Percentiles rank a stretch among this genome's conserved stretches.
These are phyloP conservation scores for Thelonectria rubi DNA, from an alignment of 2,329 filamentous ascomycete genomes.

Conservation along the genomic window DNA sequence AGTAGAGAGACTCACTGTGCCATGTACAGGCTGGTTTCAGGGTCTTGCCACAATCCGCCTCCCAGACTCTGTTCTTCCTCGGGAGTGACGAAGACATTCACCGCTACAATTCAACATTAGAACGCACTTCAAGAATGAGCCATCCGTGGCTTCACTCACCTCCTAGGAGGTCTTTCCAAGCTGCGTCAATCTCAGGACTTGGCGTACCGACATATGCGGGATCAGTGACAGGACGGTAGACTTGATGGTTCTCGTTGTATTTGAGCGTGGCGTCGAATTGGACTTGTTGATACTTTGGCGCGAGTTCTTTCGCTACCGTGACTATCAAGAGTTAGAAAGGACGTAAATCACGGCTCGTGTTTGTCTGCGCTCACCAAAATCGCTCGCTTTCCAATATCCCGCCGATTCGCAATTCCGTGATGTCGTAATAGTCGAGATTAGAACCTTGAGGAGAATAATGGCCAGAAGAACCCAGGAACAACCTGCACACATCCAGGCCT, in stretches of 20 bases:
- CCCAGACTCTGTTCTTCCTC: not conserved
- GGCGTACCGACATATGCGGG: not conserved
- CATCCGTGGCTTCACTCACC: not conserved
- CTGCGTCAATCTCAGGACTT: not conserved
- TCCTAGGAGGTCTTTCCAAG: not conserved
- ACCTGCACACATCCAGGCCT: not conserved
- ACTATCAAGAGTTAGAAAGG: not conserved
- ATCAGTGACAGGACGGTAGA: not conserved
- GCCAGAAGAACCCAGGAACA: not conserved
- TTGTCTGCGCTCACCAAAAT: not conserved
- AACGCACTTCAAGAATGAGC: not conserved
- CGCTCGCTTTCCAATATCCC: not conserved
- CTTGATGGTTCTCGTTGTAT: not conserved
- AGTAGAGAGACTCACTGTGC: not conserved
- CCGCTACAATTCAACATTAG: not conserved
- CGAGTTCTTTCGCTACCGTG: not conserved
- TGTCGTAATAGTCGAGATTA: not conserved
- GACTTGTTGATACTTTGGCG: not conserved
- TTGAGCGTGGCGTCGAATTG: not conserved
- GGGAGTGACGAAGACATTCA: not conserved
- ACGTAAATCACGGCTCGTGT: not conserved
- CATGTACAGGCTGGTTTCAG: not conserved
- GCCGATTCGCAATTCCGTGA: not conserved
- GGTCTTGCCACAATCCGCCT: not conserved
- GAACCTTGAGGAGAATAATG: not conserved